Evolutionary conservation across 164 flowering plant species (phyloP), one percentile per base, ranked within the genome.

Genomic region (Magnolia sinica): DNA sequence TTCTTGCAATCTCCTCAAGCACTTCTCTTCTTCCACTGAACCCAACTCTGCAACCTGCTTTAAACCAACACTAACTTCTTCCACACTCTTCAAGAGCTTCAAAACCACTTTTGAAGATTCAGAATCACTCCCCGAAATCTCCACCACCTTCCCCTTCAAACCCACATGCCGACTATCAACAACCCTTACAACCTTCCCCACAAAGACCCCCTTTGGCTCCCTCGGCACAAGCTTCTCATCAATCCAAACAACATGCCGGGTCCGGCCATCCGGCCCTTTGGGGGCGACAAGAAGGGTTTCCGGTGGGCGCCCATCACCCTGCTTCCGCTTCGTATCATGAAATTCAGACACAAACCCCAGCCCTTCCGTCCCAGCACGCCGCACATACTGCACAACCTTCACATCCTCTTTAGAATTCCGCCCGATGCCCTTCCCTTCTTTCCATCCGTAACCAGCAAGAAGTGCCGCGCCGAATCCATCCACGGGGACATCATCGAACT

Each of bases 401-500:
- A 87, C 92, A 82, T 92, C 97, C 72, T 84, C 90, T 58, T 88
- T 88, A 0, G 88, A 83, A 66, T 88, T 88, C 79, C 77, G 85
- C 23, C 98, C 97, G 76, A 94, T 83, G 7, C 92, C 98, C 65
- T 74, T 78, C 10, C 96, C 97, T 75, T 91, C 87, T 3, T 68
- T 20, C 98, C 98, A 92, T 1, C 98, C 98, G 73, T 90, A 92
- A 18, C 95, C 92, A 0, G 83, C 74, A 8, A 94, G 83, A 52
- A 90, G 74, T 0, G 97, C 97, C 0, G 73, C 1, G 18, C 61
- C 61, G 2, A 87, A 94, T 0, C 85, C 87, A 84, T 94, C 98
- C 0, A 94, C 92, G 0, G 97, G 96, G 11, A 87, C 75, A 8
- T 89, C 93, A 0, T 19, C 63, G 27, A 78, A 84, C 52, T 92